Evolutionary conservation across 2,329 filamentous ascomycete species (phyloP), one percentile per base, ranked within the genome.

Genomic region (Fusarium sp.): DNA sequence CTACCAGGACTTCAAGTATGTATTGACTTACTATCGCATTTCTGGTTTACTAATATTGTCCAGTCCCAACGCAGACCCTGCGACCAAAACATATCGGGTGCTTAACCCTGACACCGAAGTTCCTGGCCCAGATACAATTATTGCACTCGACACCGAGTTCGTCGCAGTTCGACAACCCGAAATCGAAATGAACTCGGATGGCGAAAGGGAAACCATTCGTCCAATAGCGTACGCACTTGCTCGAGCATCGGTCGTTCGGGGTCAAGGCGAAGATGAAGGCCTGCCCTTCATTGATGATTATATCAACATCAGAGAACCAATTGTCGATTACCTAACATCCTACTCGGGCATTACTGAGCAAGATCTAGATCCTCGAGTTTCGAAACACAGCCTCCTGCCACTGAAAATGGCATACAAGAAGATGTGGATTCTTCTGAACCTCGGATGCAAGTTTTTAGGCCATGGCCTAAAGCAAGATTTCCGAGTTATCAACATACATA

Each of bases 341-440:
- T 98, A 93, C 82, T 98, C 95, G 0, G 96, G 96, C 41, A 97
- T 99, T 71, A 91, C 91, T 6, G 87, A 91, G 2, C 91, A 91
- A 23, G 96, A 99, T 75, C 84, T 99, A 10, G 94, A 97, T 72
- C 89, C 91, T 6, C 85, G 89, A 57, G 85, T 87, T n/a, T 92
- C 92, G 42, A 88, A 86, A 55, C 95, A 97, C 79, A 93, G 93
- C 56, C 87, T 98, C 1, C 90, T 98, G 10, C 87, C 92, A 3
- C 85, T 98, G 40, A 99, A 99, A 78, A 88, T 92, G 60, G 94
- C 93, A 2, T 99, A 98, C 84, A 99, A 99, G 81, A 97, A 97
- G 79, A 89, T 99, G 31, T 99, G 97, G 97, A 88, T 98, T 16
- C 85, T 99, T 18, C 87, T 99, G 33, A 99, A 99, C 76, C 85